These are phyloP conservation scores for Pseudozyma tsukubaensis DNA, from an alignment of 1,284 basidiomycete species.

Conservation along the genomic window DNA sequence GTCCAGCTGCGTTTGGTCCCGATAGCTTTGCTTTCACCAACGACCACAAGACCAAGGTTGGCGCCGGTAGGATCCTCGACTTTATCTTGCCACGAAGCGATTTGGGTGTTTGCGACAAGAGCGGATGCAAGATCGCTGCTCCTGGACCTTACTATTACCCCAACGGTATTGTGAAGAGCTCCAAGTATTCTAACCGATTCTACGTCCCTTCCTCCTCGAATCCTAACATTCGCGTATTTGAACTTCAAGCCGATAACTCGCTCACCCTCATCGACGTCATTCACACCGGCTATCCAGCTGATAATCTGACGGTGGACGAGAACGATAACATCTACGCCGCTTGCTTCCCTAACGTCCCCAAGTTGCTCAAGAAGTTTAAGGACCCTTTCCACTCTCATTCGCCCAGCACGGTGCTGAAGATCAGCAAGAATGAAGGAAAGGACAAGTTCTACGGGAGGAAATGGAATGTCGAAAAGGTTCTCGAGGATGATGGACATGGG, in stretches of 20 bases:
- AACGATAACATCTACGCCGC: constrained; percentile 51
- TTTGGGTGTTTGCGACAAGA: constrained; percentile 51
- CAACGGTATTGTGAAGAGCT: constrained; percentile 46
- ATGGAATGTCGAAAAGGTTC: constrained; percentile 52
- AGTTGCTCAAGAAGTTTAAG: constrained; percentile 37
- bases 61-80: constrained; percentile 29
- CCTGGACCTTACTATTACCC: constrained; percentile 38
- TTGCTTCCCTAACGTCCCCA: constrained; percentile 45
- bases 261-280: constrained; percentile 49
- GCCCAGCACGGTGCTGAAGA: constrained; percentile 45
- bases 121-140: constrained; percentile 57
- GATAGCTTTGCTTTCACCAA: constrained; percentile 62
- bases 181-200: constrained; percentile 32
- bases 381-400: constrained; percentile 35
- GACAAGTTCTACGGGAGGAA: constrained; percentile 59
- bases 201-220: constrained; percentile 44
- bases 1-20: constrained; percentile 73
- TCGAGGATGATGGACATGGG: constrained; percentile 52
- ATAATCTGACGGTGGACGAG: constrained; percentile 55
- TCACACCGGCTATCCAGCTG: constrained; percentile 47
- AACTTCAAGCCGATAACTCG: constrained; percentile 54
- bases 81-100: constrained; percentile 36
- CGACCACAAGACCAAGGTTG: constrained; percentile 54
- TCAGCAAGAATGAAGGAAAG: constrained; percentile 48
- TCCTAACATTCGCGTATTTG: constrained; percentile 42